Conservation (phyloP, 1,139 yeast species). For the Candida gigantensis region DNA sequence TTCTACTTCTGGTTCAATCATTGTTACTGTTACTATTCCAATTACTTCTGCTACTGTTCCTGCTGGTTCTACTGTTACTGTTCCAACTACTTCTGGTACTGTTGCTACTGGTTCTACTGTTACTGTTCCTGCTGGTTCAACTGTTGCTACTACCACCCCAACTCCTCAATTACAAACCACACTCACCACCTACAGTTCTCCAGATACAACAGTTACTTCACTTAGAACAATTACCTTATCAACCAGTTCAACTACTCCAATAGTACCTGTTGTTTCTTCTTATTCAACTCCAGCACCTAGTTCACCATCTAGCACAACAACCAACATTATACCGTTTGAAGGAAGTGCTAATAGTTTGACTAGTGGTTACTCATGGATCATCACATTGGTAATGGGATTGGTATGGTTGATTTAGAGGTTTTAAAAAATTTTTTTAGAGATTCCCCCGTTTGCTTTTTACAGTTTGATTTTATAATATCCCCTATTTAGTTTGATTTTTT, state of each 20-base stretch:
- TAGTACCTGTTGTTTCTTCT: neutral
- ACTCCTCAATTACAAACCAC: neutral
- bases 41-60: neutral
- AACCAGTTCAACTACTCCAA: slow-evolving; percentile 2
- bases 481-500: too few relatives aligned
- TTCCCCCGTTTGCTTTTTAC: too few relatives aligned
- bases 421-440: too few relatives aligned
- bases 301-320: neutral
- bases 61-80: neutral
- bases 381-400: too few relatives aligned
- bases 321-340: slow-evolving; percentile 1
- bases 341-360: slow-evolving; percentile 1
- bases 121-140: too few relatives aligned
- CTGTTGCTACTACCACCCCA: slow-evolving; percentile 3
- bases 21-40: neutral
- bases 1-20: slow-evolving; percentile 6
- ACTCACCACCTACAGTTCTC: too few relatives aligned
- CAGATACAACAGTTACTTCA: slow-evolving; percentile 8
- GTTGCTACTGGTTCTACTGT: slow-evolving; percentile 7
- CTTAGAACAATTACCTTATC: slow-evolving; percentile 4
- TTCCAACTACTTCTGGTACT: neutral
- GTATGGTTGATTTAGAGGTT: too few relatives aligned
- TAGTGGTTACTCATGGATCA: too few relatives aligned
- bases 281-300: slow-evolving; percentile 1
- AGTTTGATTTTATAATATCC: too few relatives aligned